Base-by-base conservation (phyloP, 2,329 filamentous ascomycete species). In the Xylogone sp. region DNA sequence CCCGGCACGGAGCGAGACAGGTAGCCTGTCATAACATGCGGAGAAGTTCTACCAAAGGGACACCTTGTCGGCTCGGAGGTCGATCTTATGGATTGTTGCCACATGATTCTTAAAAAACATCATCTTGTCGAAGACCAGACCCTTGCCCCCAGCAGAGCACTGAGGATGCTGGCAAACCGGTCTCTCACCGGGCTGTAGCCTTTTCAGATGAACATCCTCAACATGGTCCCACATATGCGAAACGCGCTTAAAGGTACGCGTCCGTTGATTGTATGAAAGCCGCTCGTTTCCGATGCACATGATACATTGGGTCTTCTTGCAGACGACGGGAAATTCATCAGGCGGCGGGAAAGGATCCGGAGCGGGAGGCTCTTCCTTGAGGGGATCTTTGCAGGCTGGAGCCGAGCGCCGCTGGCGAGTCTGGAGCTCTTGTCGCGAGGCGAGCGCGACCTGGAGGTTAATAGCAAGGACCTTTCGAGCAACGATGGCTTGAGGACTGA, bases 71-170 rank as follows among this genome's bases (percentile, higher is more conserved):
- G 5, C 24, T 10, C 54, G 49, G 22, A 56, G 49, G 22, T 54
- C 42, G 21, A 59, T 53, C 24, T 49, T 45, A 43, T 61, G 39
- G 42, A 56, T 24, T 22, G 1, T 56, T 24, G 45, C 43, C 42
- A 57, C 49, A 48, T 62, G 50, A 53, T 56, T 56, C 42, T 62
- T 61, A 46, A 61, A 61, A 39, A 44, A 39, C 43, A 52, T 54
- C 6, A 58, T 46, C 42, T 43, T 52, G n/a, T 57, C 42, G n/a
- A 61, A 51, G 12, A 51, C 7, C 18, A 51, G 42, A 18, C 46
- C 49, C 16, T 50, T 1, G 44, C 45, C 48, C 29, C 48, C 53
- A 27, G 6, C 6, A 27, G 24, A 27, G 31, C 45, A 56, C 2
- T 49, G 12, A 52, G 51, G 53, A 43, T 57, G 42, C n/a, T 48